A percentile compares a stretch with the other conserved stretches of the same genome.
phyloP scores from a whole-genome alignment of 2,329 filamentous ascomycete species.

The Colletotrichum australisinense region DNA sequence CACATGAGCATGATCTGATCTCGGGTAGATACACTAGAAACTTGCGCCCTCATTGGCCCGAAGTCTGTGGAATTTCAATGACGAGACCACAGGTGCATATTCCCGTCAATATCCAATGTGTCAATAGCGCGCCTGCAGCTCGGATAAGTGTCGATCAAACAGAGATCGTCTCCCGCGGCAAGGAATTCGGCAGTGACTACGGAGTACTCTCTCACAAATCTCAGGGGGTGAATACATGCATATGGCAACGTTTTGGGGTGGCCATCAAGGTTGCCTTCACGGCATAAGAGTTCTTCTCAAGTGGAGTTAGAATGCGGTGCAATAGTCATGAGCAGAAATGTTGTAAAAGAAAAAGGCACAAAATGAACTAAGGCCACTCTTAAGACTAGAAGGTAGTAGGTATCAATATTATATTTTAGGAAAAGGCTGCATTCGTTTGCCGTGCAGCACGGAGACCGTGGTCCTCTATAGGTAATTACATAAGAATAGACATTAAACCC shows the following conservation, averaged over 20 bases:
- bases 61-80: not conserved
- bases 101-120: not conserved
- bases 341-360: too few species aligned
- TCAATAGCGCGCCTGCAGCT: not conserved
- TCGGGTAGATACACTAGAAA: not conserved
- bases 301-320: too few species aligned
- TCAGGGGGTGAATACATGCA: too few species aligned
- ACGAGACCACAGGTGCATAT: not conserved
- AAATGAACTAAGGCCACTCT: too few species aligned
- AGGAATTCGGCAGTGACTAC: not conserved
- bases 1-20: not conserved
- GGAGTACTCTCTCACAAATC: too few species aligned
- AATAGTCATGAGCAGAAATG: too few species aligned
- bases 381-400: not conserved
- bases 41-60: not conserved
- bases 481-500: not conserved
- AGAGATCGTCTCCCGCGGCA: not conserved
- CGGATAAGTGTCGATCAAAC: not conserved
- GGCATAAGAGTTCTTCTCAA: too few species aligned
- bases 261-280: too few species aligned
- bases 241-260: too few species aligned
- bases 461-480: constrained; percentile 1
- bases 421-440: constrained; percentile 12
- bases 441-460: not conserved
- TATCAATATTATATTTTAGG: not conserved